These are phyloP conservation scores for Podosphaera leucotricha DNA, from an alignment of 2,329 filamentous ascomycete genomes.

Conservation along the genomic window DNA sequence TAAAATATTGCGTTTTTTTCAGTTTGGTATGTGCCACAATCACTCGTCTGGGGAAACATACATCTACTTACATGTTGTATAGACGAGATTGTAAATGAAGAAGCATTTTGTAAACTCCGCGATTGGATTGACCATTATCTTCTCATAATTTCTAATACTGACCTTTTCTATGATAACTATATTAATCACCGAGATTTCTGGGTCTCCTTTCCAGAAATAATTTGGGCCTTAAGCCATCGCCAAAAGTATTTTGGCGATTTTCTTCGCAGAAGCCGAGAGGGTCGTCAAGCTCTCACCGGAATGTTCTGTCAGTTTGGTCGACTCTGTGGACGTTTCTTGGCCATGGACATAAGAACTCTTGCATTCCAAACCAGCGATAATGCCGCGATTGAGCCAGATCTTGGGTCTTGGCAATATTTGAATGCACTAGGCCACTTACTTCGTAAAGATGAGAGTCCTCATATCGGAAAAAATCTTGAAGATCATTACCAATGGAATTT, in stretches of 20 bases:
- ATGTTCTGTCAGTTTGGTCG: conserved; percentile 18
- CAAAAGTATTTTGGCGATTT: conserved; percentile 20
- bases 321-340: conserved; percentile 27
- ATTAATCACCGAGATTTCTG: conserved; percentile 26
- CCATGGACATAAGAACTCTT: conserved; percentile 23
- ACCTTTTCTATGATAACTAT: conserved; percentile 21
- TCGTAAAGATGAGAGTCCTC: conserved; percentile 12
- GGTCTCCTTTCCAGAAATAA: conserved; percentile 26
- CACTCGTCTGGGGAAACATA: neutral
- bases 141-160: conserved; percentile 17
- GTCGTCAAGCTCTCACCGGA: conserved; percentile 10
- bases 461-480: conserved; percentile 16
- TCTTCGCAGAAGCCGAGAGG: conserved; percentile 7
- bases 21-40: conserved; percentile 16
- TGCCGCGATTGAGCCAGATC: conserved; percentile 16
- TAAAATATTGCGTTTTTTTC: conserved; percentile 15
- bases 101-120: conserved; percentile 21
- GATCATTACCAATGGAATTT: conserved; percentile 20
- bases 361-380: conserved; percentile 10
- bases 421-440: conserved; percentile 20
- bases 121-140: conserved; percentile 29
- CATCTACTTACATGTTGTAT: neutral
- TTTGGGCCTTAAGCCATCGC: conserved; percentile 19
- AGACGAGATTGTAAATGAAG: conserved; percentile 22
- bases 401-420: conserved; percentile 24